Base-by-base conservation (phyloP, 768 basidiomycete species). In the Gymnopilus dilepis region DNA sequence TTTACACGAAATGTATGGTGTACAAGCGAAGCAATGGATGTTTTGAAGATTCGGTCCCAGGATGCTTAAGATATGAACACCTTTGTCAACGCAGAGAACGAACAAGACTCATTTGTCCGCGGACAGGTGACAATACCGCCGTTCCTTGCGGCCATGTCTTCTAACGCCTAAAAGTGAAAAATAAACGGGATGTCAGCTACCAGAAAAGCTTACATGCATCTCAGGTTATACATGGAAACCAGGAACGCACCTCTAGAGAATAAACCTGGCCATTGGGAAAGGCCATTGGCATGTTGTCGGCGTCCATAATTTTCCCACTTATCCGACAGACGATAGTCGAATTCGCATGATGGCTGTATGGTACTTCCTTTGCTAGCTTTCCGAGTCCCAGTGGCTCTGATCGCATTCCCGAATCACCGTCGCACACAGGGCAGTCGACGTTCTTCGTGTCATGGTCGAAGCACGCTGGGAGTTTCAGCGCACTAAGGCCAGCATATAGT, bases 301-400 rank as follows among this genome's bases (percentile, higher is more conserved):
- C 95, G 68, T 97, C 92, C 90, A 99, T 97, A 58, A 99, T 95
- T 72, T 89, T 88, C 24, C 97, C 95, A 64, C 86, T 94, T 69
- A 98, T 83, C 55, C 87, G 77, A 71, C 97, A 99, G 15, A 99
- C 96, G 57, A 99, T 93, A 0, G 94, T 97, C 21, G 95, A 97
- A 70, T 97, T 98, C 40, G 90, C 88, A 72, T 99, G 95, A 76
- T 99, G 96, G 66, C 92, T 93, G 71, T 85, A 88, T 1, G 97
- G 96, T 0, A 98, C 94, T 65, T 95, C 92, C 59, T 83, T 80
- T 12, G 92, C 94, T 7, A 99, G 84, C 61, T 84, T 80, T 21
- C 89, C 88, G 8, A 96, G 79, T 22, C 88, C 86, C 2, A 84
- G 75, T 38, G 79, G 76, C 38, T 72, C 71, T 22, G 74, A 68